A percentile compares a stretch with the other conserved stretches of the same genome.
These are phyloP conservation scores for Guyanaporus albipodus DNA, from an alignment of 768 basidiomycete species.

Conservation along the genomic window DNA sequence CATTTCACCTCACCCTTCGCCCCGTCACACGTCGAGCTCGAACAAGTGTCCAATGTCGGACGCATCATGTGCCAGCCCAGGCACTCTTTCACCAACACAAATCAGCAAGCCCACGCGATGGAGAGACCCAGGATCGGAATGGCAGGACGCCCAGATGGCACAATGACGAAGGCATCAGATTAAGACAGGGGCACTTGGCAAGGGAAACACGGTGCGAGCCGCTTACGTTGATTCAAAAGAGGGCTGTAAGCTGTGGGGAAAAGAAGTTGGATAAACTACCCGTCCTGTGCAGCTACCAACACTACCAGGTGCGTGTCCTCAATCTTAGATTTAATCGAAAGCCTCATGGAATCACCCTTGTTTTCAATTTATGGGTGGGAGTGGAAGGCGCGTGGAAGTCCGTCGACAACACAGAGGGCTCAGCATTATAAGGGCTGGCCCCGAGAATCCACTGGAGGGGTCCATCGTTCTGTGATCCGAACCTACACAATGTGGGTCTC, in stretches of 20 bases:
- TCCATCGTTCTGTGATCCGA: not conserved
- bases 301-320: constrained; percentile 9
- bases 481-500: not conserved
- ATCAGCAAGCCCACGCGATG: not conserved
- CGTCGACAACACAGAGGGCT: not conserved
- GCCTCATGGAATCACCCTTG: constrained; percentile 9
- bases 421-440: not conserved
- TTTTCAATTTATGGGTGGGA: not conserved
- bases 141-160: not conserved
- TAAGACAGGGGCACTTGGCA: not conserved
- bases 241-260: constrained; percentile 4
- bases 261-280: not conserved
- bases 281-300: constrained; percentile 1
- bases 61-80: too few species aligned
- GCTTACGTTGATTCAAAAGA: constrained; percentile 9
- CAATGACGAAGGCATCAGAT: not conserved
- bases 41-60: constrained; percentile 1
- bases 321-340: constrained; percentile 8
- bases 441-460: not conserved
- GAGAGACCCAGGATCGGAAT: not conserved
- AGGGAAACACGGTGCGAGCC: not conserved
- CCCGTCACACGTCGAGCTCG: not conserved
- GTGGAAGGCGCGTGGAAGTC: not conserved
- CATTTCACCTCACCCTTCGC: constrained; percentile 8
- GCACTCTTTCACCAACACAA: too few species aligned